Percentiles rank a stretch among this genome's conserved stretches.
Evolutionary conservation across 345 rosid species (phyloP).

Genomic region (Odontarrhena argentea): DNA sequence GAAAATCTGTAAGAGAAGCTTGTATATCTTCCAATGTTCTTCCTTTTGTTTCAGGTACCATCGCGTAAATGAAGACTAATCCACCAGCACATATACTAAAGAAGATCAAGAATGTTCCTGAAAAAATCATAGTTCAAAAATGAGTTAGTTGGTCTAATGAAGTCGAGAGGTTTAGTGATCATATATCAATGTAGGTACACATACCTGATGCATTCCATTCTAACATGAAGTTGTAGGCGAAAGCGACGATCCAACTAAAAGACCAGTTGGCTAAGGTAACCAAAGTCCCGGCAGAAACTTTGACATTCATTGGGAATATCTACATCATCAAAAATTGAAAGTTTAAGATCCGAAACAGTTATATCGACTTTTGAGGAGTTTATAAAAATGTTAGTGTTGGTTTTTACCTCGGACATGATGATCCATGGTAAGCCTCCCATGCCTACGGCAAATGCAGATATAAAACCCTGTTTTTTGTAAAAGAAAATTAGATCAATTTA

Average conservation of each 20-base stretch:
- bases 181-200: not conserved
- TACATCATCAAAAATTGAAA: not conserved
- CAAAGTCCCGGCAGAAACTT: constrained; percentile 65
- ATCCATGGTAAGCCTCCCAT: constrained; percentile 63
- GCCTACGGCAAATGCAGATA: constrained; percentile 44
- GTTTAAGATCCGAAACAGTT: not conserved
- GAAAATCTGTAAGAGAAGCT: constrained; percentile 42
- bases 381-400: not conserved
- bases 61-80: constrained; percentile 46
- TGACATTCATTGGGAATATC: constrained; percentile 59
- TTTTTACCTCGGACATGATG: constrained; percentile 68
- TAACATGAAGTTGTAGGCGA: constrained; percentile 54
- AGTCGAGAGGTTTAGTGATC: not conserved
- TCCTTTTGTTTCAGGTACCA: constrained; percentile 71
- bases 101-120: constrained; percentile 67
- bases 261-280: constrained; percentile 50
- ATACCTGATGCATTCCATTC: constrained; percentile 58
- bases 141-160: not conserved
- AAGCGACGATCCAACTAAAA: constrained; percentile 51
- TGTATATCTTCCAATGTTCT: constrained; percentile 63
- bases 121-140: not conserved
- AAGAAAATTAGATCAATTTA: not conserved
- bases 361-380: not conserved
- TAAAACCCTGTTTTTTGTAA: constrained; percentile 43
- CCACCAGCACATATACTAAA: constrained; percentile 32